Conservation (phyloP, 306 rosid species). For the Datisca glomerata region DNA sequence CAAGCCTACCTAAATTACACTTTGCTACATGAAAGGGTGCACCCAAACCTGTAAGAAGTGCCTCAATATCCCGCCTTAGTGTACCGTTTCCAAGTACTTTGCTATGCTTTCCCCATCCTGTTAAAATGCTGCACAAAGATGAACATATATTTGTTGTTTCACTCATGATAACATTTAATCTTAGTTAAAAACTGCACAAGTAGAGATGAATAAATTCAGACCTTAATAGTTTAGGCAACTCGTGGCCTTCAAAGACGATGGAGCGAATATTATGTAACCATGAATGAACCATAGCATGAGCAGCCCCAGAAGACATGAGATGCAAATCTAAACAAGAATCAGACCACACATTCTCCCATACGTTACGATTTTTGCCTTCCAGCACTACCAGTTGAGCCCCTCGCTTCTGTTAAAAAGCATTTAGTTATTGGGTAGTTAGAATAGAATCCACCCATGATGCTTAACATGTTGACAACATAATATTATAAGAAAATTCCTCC, state of each 20-base stretch:
- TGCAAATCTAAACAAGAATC: conserved; percentile 73
- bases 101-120: conserved; percentile 99
- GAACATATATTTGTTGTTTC: too few species aligned
- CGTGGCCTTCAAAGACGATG: conserved; percentile 45
- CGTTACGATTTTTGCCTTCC: conserved; percentile 70
- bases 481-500: too few species aligned
- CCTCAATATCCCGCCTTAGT: conserved; percentile 55
- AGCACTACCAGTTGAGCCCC: conserved; percentile 85
- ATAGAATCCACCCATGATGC: too few species aligned
- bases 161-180: too few species aligned
- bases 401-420: conserved; percentile 42
- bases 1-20: conserved; percentile 64
- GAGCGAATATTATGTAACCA: conserved; percentile 65
- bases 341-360: conserved; percentile 79
- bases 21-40: conserved; percentile 67
- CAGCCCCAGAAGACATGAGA: conserved; percentile 92
- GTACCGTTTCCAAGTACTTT: conserved; percentile 73
- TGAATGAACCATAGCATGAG: conserved; percentile 84
- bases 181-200: too few species aligned
- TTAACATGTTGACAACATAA: too few species aligned
- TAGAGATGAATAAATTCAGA: too few species aligned
- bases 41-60: conserved; percentile 55
- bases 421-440: too few species aligned
- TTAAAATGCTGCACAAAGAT: conserved; percentile 52
- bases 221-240: conserved; percentile 62